Evolutionary conservation across 169 alveolate genomes (phyloP), one percentile per base, ranked within the genome.

Genomic region (Plasmodium vinckei): DNA sequence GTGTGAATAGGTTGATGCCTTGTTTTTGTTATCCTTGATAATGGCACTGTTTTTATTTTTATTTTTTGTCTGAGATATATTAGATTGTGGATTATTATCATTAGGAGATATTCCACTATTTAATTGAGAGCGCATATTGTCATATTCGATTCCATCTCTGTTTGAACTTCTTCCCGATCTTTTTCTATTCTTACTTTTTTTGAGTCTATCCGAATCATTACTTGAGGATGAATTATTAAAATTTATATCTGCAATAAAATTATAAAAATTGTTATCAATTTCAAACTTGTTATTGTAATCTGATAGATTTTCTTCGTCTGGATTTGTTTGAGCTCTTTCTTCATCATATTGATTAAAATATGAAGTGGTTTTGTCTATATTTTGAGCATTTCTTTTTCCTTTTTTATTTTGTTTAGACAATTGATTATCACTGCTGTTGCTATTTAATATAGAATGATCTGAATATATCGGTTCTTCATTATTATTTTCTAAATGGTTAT

Each of bases 231-330:
- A 71, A 46, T 71, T 12, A 51, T 71, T 51, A 46, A 25, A 21
- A 12, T 71, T 27, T 60, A 71, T 13, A 51, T 54, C 19, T 19
- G 69, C 68, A 71, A 71, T 71, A 33, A 71, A 42, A 51, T 53
- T 60, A 71, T 71, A 60, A 33, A 71, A 60, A 17, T 10, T 42
- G 12, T 47, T 46, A 21, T 15, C 47, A 47, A 68, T 68, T 68
- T 68, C 49, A 51, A 44, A 25, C 13, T 68, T 42, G 10, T 44
- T 15, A 23, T 56, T 49, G 5, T 59, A 12, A 17, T 23, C 5
- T 17, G 33, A 27, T 46, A 12, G 17, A 6, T 71, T 44, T 15
- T 12, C 39, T 15, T 12, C 47, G 2, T 21, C 56, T 1, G 2
- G 5, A 27, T 27, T 27, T 27, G 39, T 3, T 27, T 27, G 39